Conservation (phyloP, 1,284 basidiomycete genomes). For the Malassezia slooffiae region DNA sequence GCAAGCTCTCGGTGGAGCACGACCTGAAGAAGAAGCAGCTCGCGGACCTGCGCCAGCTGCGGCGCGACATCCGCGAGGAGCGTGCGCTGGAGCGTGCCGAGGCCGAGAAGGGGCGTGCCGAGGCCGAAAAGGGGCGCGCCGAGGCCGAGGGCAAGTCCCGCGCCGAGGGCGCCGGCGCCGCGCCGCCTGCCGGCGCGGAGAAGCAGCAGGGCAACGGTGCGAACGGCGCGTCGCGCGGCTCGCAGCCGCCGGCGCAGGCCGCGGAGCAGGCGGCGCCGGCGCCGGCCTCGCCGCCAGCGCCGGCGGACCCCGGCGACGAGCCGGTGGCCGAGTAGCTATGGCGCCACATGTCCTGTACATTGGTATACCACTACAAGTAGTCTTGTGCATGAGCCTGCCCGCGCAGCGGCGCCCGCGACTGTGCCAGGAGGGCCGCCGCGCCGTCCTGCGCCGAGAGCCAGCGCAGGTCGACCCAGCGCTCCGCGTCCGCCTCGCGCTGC, state of each 20-base stretch:
- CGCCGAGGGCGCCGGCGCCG: no score
- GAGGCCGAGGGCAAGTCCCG: no score
- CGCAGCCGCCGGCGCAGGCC: background rate
- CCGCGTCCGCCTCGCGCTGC: conserved; percentile 38
- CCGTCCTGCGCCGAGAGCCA: conserved; percentile 20
- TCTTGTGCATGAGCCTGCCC: conserved; percentile 1
- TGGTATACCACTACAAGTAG: conserved; percentile 6
- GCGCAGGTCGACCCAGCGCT: conserved; percentile 42
- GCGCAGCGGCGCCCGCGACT: conserved; percentile 1
- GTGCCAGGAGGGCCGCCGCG: conserved; percentile 1
- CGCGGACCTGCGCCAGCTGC: conserved; percentile 30
- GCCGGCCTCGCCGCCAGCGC: background rate
- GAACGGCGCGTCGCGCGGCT: background rate
- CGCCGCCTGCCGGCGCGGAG: no score
- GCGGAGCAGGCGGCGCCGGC: background rate
- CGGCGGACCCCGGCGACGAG: no score
- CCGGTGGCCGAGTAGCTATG: no score
- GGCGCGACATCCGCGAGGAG: conserved; percentile 32
- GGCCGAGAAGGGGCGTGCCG: conserved; percentile 15
- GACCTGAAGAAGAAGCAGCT: conserved; percentile 42
- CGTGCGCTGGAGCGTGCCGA: conserved; percentile 29
- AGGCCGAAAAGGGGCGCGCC: no score
- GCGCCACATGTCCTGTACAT: conserved; percentile 1
- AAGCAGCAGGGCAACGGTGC: no score
- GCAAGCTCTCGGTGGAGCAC: conserved; percentile 34